Base-by-base conservation (phyloP, 2,329 filamentous ascomycete species). In the Aaosphaeria arxii region DNA sequence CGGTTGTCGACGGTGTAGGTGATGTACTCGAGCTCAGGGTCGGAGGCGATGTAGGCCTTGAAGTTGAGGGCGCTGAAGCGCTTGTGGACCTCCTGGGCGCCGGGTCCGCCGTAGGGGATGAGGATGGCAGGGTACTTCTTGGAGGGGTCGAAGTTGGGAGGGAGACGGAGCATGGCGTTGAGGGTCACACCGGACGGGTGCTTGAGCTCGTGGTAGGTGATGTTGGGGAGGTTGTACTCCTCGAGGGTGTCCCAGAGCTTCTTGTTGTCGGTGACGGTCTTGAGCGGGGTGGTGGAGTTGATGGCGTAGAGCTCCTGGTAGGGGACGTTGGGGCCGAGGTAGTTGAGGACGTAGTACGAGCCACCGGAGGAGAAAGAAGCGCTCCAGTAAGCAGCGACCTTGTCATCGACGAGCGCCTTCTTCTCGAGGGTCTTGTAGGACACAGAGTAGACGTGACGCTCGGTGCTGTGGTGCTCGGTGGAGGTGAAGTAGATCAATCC, bases 1-100 rank as follows among this genome's bases (percentile, higher is more conserved):
- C 85, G 82, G 63, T 84, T 84, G 65, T 88, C 85, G 5, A 88
- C 80, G 0, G 80, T 85, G 66, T 84, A 81, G n/a, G 80, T 80
- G 44, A 87, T 79, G 69, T 82, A 88, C 60, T 86, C 76, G 0
- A 88, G 78, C 51, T 87, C 84, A 0, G 83, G 82, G 55, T 88
- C 84, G 0, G 83, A 86, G 0, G 82, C 73, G 41, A 88, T 78
- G 68, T 87, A 88, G 0, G 80, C 74, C 43, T 78, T 77, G 80
- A 81, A 88, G 55, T 75, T 74, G 29, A 83, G 72, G 0, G 75
- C 48, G 46, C 75, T 73, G 69, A 82, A 86, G 1, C 66, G 59
- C 64, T 87, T 86, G 46, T 60, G 69, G 1, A 85, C 83, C 51
- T 81, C 72, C 57, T 88, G 85, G 0, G 83, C 79, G 48, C 80